Percentiles rank a stretch among this genome's conserved stretches.
These are phyloP conservation scores for Baudoinia panamericana DNA, from an alignment of 495 filamentous ascomycete genomes.

Conservation along the genomic window DNA sequence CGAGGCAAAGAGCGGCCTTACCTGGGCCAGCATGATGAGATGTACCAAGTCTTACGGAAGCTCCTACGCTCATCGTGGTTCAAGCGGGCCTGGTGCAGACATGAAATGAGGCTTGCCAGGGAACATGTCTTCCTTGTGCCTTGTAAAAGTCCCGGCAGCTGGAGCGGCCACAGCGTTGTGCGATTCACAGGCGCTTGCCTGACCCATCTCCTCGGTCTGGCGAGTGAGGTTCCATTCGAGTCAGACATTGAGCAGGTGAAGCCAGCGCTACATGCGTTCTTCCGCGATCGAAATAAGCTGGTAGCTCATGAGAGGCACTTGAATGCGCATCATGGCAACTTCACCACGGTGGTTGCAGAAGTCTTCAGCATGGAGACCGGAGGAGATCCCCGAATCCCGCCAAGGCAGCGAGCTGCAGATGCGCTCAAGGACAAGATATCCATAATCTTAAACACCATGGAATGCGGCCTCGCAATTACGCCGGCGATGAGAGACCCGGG, in stretches of 20 bases:
- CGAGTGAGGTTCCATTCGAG: slow-evolving; percentile 20
- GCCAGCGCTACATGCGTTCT: slow-evolving; percentile 17
- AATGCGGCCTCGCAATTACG: slow-evolving; percentile 21
- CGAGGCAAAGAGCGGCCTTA: slow-evolving; percentile 22
- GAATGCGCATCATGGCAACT: slow-evolving; percentile 19
- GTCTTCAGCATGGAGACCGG: slow-evolving; percentile 25
- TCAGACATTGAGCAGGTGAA: slow-evolving; percentile 15
- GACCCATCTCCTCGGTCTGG: slow-evolving; percentile 22
- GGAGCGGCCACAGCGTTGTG: slow-evolving; percentile 14
- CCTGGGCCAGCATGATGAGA: slow-evolving; percentile 17
- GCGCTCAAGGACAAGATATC: slow-evolving; percentile 25
- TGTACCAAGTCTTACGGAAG: slow-evolving; percentile 21
- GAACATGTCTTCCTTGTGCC: slow-evolving; percentile 25
- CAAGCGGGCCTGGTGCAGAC: slow-evolving; percentile 26
- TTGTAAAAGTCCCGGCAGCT: slow-evolving; percentile 12
- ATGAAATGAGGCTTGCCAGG: slow-evolving; percentile 25
- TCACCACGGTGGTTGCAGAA: slow-evolving; percentile 22
- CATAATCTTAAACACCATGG: slow-evolving; percentile 23
- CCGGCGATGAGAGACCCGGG: slow-evolving; percentile 8
- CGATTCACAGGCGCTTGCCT: slow-evolving; percentile 25
- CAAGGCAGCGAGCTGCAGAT: slow-evolving; percentile 19
- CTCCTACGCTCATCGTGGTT: slow-evolving; percentile 27
- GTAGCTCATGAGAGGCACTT: slow-evolving; percentile 2
- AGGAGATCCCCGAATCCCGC: slow-evolving; percentile 23
- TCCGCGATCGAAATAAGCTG: slow-evolving; percentile 13